Conservation (phyloP, 2,329 filamentous ascomycete genomes). For the Pyrenochaeta sp. region DNA sequence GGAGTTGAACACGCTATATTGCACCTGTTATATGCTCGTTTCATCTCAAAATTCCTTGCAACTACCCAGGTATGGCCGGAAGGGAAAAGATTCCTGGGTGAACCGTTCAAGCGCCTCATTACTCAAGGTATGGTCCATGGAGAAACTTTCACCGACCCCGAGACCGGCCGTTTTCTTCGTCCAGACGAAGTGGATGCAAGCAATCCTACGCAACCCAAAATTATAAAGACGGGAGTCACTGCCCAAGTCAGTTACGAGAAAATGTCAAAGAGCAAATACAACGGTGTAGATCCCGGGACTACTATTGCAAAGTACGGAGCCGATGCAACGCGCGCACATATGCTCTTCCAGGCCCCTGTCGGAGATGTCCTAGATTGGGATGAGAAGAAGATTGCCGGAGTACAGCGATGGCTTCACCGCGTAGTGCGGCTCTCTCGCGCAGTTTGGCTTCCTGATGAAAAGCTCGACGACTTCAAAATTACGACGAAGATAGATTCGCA, state of each 20-base stretch:
- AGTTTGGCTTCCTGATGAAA: constrained; percentile 28
- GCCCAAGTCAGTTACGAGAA: constrained; percentile 79
- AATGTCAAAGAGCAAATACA: constrained; percentile 95
- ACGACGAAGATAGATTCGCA: constrained; percentile 34
- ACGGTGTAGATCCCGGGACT: constrained; percentile 81
- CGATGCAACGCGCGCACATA: constrained; percentile 83
- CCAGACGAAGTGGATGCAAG: constrained; percentile 75
- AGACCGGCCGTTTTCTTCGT: constrained; percentile 77
- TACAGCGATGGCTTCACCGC: constrained; percentile 80
- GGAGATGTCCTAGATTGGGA: constrained; percentile 89
- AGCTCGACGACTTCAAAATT: constrained; percentile 25
- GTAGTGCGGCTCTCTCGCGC: constrained; percentile 63
- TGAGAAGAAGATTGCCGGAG: constrained; percentile 78
- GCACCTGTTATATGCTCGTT: constrained; percentile 86
- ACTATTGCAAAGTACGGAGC: constrained; percentile 80
- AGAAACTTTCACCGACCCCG: constrained; percentile 78
- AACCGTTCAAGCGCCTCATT: constrained; percentile 83
- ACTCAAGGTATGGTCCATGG: constrained; percentile 95
- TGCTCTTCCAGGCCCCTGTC: constrained; percentile 87
- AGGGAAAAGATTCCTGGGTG: constrained; percentile 55
- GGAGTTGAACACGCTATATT: constrained; percentile 91
- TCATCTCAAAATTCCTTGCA: constrained; percentile 86
- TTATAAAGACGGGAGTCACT: constrained; percentile 66
- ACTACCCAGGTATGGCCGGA: constrained; percentile 58
- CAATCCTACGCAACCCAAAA: constrained; percentile 63